phyloP scores from a whole-genome alignment of 192 early-diverging fungal genomes.

The Backusella morwellensis region DNA sequence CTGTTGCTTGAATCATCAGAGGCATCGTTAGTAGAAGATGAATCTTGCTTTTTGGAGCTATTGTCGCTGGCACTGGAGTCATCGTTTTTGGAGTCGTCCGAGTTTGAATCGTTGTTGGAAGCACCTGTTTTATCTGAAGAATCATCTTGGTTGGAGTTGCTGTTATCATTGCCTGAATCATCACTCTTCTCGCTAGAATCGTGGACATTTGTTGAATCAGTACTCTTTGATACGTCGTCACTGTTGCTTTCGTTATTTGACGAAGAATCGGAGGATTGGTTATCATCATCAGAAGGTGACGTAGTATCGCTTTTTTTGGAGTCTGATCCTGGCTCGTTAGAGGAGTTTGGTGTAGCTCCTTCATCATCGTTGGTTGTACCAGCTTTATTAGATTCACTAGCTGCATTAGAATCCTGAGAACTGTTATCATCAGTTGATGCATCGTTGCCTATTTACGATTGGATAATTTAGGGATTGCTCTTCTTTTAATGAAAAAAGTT shows the following conservation, averaged over 20 bases:
- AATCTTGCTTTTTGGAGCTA: background rate
- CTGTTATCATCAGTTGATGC: background rate
- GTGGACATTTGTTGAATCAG: background rate
- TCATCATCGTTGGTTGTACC: background rate
- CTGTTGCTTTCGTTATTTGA: background rate
- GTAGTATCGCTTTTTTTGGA: background rate
- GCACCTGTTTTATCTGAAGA: background rate
- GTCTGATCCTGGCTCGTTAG: background rate
- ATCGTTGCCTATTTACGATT: background rate
- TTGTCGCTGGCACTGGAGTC: background rate
- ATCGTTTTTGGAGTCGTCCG: background rate
- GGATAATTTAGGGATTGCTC: background rate
- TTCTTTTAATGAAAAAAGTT: background rate
- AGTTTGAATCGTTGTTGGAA: background rate
- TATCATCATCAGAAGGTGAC: background rate
- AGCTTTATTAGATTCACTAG: constrained; percentile 5
- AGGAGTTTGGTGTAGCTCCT: background rate
- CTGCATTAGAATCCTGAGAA: constrained; percentile 1
- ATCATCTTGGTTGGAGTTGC: background rate
- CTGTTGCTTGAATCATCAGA: background rate
- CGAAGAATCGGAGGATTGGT: background rate
- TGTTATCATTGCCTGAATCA: background rate
- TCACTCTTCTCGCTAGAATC: background rate
- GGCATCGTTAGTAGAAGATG: background rate
- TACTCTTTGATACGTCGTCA: background rate